Evolutionary conservation across 1,284 basidiomycete species (phyloP).

Genomic region (Pterulicium gracile): DNA sequence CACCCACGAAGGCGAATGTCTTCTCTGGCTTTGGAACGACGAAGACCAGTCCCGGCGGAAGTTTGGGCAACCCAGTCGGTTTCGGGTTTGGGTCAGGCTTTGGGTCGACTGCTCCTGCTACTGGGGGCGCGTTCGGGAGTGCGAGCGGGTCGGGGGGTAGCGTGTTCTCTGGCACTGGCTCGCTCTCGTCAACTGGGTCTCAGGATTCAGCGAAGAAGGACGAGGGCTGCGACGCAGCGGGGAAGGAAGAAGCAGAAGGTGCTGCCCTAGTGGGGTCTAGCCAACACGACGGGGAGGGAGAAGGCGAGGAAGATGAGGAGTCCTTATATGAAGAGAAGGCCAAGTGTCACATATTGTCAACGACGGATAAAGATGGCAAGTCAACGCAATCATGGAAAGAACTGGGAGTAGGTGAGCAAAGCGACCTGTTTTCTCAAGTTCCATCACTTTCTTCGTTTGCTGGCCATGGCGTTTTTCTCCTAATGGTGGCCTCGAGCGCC

Average conservation of each 20-base stretch:
- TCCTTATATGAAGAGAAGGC: neutral
- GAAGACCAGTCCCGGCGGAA: neutral
- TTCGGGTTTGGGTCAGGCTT: neutral
- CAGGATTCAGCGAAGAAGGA: neutral
- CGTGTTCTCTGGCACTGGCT: neutral
- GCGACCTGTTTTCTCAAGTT: too few relatives aligned
- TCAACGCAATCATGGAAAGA: neutral
- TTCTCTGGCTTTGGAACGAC: neutral
- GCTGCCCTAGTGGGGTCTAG: neutral
- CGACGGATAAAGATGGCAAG: neutral
- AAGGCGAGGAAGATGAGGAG: neutral
- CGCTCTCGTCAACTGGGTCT: neutral
- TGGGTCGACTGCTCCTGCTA: too few relatives aligned
- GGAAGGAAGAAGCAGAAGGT: neutral
- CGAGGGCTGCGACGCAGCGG: neutral
- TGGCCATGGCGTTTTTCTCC: too few relatives aligned
- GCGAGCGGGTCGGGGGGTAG: neutral
- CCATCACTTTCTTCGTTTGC: neutral
- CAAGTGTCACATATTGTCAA: neutral
- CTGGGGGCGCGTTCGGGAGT: neutral
- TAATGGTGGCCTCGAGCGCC: too few relatives aligned
- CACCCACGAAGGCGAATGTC: neutral
- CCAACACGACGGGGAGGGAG: neutral
- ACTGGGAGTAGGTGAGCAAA: neutral
- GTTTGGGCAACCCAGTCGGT: neutral